Percentiles rank a stretch among this genome's conserved stretches.
These are phyloP conservation scores for Microthlaspi erraticum DNA, from an alignment of 345 rosid genomes.

Conservation along the genomic window DNA sequence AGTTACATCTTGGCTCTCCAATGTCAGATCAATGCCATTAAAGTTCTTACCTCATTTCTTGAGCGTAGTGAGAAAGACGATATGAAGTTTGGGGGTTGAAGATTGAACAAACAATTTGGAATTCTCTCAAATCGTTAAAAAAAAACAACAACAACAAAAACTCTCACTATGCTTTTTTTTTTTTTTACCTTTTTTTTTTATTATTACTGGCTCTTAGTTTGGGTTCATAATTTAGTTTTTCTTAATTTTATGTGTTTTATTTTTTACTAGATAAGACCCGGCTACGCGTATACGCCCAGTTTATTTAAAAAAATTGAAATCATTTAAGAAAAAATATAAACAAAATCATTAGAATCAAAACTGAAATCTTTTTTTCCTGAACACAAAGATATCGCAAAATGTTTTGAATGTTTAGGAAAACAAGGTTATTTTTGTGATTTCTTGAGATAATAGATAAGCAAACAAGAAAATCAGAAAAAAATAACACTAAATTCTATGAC, in stretches of 20 bases:
- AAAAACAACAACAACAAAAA: background rate
- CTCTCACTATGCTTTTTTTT: conserved; percentile 22
- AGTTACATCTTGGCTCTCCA: conserved; percentile 63
- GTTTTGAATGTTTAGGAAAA: no score
- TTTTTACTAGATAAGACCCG: no score
- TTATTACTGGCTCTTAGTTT: conserved; percentile 20
- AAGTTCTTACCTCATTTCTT: conserved; percentile 53
- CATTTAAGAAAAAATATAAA: no score
- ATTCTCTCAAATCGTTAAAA: conserved; percentile 20
- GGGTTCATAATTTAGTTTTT: conserved; percentile 28
- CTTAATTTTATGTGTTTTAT: background rate
- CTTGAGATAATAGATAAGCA: no score
- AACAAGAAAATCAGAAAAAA: no score
- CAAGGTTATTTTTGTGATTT: no score
- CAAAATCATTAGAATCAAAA: no score
- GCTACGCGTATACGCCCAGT: no score
- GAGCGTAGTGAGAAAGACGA: conserved; percentile 55
- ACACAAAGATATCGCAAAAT: no score
- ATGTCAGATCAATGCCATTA: conserved; percentile 65
- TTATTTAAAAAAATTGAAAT: no score
- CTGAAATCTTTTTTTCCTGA: no score
- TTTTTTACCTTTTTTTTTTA: conserved; percentile 1
- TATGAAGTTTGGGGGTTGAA: conserved; percentile 59
- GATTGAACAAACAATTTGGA: background rate
- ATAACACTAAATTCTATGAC: no score